phyloP scores from a whole-genome alignment of 2,329 filamentous ascomycete genomes.

The Hypomyces rosellus region DNA sequence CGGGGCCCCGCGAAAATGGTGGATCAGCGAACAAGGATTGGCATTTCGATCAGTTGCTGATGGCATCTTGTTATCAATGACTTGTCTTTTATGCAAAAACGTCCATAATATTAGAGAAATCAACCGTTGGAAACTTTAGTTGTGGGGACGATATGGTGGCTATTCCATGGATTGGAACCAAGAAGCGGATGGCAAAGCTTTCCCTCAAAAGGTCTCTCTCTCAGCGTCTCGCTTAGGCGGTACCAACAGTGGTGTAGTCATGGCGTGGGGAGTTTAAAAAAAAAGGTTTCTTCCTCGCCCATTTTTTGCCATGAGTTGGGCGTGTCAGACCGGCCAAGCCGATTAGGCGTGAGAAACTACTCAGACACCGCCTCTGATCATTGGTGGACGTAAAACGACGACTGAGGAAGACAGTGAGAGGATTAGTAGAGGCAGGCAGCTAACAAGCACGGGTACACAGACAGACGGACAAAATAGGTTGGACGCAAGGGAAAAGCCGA shows the following conservation, averaged over 20 bases:
- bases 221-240: background rate
- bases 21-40: background rate
- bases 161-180: slow-evolving; percentile 7
- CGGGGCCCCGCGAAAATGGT: slow-evolving; percentile 24
- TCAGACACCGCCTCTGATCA: slow-evolving; percentile 9
- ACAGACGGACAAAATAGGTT: too few relatives aligned
- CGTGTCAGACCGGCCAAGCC: slow-evolving; percentile 6
- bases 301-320: background rate
- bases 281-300: too few relatives aligned
- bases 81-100: background rate
- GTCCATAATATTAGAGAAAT: slow-evolving; percentile 1
- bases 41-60: background rate
- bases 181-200: slow-evolving; percentile 18
- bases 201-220: background rate
- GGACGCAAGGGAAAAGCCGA: too few relatives aligned
- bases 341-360: slow-evolving; percentile 4
- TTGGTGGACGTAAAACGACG: background rate
- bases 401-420: too few relatives aligned
- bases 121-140: slow-evolving; percentile 20
- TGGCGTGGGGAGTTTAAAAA: background rate
- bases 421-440: too few relatives aligned
- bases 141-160: slow-evolving; percentile 23
- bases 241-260: background rate
- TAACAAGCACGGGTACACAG: too few relatives aligned
- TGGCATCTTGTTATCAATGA: background rate